phyloP scores from a whole-genome alignment of 2,329 filamentous ascomycete species.

The Stagonosporopsis cucurbitacearum region DNA sequence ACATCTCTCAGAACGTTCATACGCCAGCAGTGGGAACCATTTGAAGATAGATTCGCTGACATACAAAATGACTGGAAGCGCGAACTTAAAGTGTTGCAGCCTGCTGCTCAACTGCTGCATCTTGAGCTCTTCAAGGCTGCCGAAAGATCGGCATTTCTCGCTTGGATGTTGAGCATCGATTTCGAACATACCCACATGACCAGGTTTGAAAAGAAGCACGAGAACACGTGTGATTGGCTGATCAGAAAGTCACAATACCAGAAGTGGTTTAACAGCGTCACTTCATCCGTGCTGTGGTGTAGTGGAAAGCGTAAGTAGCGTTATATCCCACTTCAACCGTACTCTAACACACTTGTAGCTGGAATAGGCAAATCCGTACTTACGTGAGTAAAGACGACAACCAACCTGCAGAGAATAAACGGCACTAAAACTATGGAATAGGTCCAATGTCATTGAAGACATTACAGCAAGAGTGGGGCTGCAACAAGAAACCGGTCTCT shows the following conservation, averaged over 20 bases:
- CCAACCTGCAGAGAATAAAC: no score
- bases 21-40: constrained; percentile 31
- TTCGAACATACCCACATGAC: constrained; percentile 28
- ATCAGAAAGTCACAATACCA: constrained; percentile 18
- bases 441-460: constrained; percentile 30
- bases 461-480: constrained; percentile 19
- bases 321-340: not conserved
- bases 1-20: constrained; percentile 25
- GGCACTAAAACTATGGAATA: constrained; percentile 1
- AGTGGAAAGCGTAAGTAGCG: constrained; percentile 27
- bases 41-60: constrained; percentile 24
- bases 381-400: constrained; percentile 8
- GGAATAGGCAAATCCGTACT: constrained; percentile 34
- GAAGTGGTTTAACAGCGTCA: constrained; percentile 19
- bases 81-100: constrained; percentile 24
- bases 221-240: constrained; percentile 28
- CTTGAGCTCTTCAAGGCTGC: constrained; percentile 11
- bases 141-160: constrained; percentile 26
- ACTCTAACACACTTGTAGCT: constrained; percentile 21
- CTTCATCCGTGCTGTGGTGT: constrained; percentile 30
- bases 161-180: constrained; percentile 28
- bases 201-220: constrained; percentile 27
- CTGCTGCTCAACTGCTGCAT: constrained; percentile 22
- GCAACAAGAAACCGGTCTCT: constrained; percentile 19
- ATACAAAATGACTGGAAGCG: constrained; percentile 24